Percentiles rank a stretch among this genome's conserved stretches.
Evolutionary conservation across 257 asterid species (phyloP).

Genomic region (Nyctanthes arbortristis): DNA sequence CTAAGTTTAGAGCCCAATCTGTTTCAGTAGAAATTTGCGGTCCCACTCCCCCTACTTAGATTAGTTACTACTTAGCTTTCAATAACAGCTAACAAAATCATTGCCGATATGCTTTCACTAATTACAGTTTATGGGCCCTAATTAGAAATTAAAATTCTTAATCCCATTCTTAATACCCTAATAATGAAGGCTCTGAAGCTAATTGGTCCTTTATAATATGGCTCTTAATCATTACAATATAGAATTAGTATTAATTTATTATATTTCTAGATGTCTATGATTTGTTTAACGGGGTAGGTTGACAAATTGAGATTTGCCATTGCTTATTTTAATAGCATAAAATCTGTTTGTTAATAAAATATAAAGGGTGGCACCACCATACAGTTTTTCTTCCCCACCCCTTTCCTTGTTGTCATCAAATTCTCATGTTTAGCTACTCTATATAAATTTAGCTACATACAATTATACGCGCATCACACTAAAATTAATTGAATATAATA

Average conservation of each 20-base stretch:
- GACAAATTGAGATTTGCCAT: not conserved
- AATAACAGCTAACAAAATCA: conserved; percentile 9
- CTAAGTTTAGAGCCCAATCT: too few species aligned
- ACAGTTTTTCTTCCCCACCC: not conserved
- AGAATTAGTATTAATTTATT: not conserved
- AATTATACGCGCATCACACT: not conserved
- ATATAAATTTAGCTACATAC: not conserved
- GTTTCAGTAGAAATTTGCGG: too few species aligned
- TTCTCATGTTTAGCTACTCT: too few species aligned
- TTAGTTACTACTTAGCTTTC: conserved; percentile 18
- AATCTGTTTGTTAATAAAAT: too few species aligned
- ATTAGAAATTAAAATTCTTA: not conserved
- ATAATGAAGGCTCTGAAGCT: not conserved
- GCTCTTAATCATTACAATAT: not conserved
- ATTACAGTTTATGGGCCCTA: not conserved
- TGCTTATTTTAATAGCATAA: not conserved
- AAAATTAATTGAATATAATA: not conserved
- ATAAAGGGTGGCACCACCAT: too few species aligned
- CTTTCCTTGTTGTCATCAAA: not conserved
- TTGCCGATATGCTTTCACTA: conserved; percentile 10
- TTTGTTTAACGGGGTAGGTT: not conserved
- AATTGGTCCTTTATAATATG: not conserved
- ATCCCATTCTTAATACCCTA: not conserved
- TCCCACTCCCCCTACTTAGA: not conserved
- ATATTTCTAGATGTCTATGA: not conserved